These are phyloP conservation scores for Leccinellum luteum DNA, from an alignment of 768 basidiomycete species.

Conservation along the genomic window DNA sequence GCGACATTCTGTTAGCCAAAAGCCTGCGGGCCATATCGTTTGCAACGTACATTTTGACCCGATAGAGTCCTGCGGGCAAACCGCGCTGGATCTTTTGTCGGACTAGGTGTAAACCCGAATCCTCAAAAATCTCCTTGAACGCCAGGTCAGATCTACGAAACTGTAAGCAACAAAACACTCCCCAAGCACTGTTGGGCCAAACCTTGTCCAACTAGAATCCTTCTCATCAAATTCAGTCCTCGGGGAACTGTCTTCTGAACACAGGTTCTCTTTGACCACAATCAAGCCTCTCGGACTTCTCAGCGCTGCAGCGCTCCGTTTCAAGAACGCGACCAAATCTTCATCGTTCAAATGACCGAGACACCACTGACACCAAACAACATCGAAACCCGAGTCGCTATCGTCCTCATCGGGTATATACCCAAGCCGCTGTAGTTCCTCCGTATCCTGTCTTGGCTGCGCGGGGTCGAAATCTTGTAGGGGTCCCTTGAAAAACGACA, in stretches of 20 bases:
- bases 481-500: constrained; percentile 75
- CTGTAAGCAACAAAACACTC: constrained; percentile 2
- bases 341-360: constrained; percentile 78
- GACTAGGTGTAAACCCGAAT: constrained; percentile 71
- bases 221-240: constrained; percentile 70
- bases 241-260: constrained; percentile 55
- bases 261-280: constrained; percentile 91
- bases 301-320: constrained; percentile 58
- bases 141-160: constrained; percentile 70
- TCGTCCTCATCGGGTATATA: constrained; percentile 56
- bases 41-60: constrained; percentile 75
- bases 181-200: not conserved
- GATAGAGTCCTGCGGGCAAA: constrained; percentile 75
- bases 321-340: constrained; percentile 77
- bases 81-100: constrained; percentile 79
- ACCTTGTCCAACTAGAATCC: constrained; percentile 93
- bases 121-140: constrained; percentile 73
- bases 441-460: constrained; percentile 35
- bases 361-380: constrained; percentile 98
- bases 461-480: constrained; percentile 81
- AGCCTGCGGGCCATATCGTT: not conserved
- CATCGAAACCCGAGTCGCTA: constrained; percentile 69
- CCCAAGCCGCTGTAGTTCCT: constrained; percentile 65
- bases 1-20: constrained; percentile 9
- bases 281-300: constrained; percentile 58